A percentile compares a stretch with the other conserved stretches of the same genome.
Conservation (phyloP, 139 green algal genomes). For the Picochlorum costavermella region DNA sequence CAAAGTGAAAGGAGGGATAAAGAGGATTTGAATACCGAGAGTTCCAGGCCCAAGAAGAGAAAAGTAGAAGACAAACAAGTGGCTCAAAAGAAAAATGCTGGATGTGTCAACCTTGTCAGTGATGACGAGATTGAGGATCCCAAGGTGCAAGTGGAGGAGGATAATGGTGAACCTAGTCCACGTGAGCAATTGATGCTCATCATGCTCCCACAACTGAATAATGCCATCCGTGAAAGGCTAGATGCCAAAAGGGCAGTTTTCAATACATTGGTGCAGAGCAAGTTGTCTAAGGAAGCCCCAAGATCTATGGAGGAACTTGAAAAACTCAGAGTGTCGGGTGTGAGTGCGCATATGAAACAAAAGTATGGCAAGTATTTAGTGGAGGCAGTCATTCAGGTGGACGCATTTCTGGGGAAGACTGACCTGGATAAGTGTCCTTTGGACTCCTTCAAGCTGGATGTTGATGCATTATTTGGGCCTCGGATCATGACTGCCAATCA, state of each 20-base stretch:
- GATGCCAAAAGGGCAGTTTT: constrained; percentile 1
- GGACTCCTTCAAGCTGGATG: constrained; percentile 32
- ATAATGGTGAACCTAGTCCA: not conserved
- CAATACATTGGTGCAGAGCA: not conserved
- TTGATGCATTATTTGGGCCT: not conserved
- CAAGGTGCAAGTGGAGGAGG: not conserved
- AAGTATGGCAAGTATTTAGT: constrained; percentile 16
- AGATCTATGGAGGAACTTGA: constrained; percentile 6
- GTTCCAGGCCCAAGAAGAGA: not conserved
- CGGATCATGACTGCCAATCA: constrained; percentile 2
- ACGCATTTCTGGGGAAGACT: constrained; percentile 17
- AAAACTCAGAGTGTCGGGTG: constrained; percentile 6
- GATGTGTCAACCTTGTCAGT: not conserved
- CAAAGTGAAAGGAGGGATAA: not conserved
- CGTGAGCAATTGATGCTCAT: constrained; percentile 5
- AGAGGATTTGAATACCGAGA: not conserved
- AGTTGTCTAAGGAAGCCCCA: constrained; percentile 5
- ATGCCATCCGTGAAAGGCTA: not conserved
- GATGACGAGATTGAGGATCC: not conserved
- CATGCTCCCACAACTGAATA: constrained; percentile 23
- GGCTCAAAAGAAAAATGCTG: not conserved
- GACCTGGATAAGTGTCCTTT: not conserved
- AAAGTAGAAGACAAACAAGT: not conserved
- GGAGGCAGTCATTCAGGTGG: constrained; percentile 21
- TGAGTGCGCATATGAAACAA: constrained; percentile 24